Conservation (phyloP, 2,329 filamentous ascomycete species). For the Curvularia lunata region DNA sequence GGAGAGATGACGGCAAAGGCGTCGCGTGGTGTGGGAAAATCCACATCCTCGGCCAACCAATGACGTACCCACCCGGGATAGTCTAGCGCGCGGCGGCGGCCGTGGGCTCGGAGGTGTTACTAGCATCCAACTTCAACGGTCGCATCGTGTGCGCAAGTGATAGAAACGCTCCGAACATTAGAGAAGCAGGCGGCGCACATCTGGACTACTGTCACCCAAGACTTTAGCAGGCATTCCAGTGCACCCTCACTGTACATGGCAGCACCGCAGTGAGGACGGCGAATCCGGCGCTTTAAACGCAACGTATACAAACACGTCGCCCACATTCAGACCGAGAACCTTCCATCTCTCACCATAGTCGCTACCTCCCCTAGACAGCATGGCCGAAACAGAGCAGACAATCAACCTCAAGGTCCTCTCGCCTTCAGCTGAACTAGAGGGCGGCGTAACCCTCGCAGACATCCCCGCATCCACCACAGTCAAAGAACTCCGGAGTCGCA, state of each 20-base stretch:
- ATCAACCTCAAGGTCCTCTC: slow-evolving; percentile 51
- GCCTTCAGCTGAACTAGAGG: slow-evolving; percentile 48
- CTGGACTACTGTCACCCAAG: not conserved
- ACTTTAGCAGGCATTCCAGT: not conserved
- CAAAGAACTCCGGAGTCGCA: slow-evolving; percentile 59
- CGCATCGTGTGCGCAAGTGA: slow-evolving; percentile 7
- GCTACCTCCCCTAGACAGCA: slow-evolving; percentile 18
- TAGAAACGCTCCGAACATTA: not conserved
- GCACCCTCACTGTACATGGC: slow-evolving; percentile 15
- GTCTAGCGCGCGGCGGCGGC: slow-evolving; percentile 25
- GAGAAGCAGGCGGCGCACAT: not conserved
- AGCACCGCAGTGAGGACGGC: slow-evolving; percentile 9
- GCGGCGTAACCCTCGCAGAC: slow-evolving; percentile 40
- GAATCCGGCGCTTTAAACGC: slow-evolving; percentile 34
- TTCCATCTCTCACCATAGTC: slow-evolving; percentile 8
- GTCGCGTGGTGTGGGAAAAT: slow-evolving; percentile 28
- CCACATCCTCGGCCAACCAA: slow-evolving; percentile 26
- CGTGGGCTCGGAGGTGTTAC: slow-evolving; percentile 19
- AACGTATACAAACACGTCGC: slow-evolving; percentile 41
- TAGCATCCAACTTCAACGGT: not conserved
- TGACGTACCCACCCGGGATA: slow-evolving; percentile 31
- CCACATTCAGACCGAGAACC: slow-evolving; percentile 7
- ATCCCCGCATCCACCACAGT: slow-evolving; percentile 54
- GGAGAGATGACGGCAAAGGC: slow-evolving; percentile 21
- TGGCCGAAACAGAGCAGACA: slow-evolving; percentile 30